Evolutionary conservation across 2,329 filamentous ascomycete genomes (phyloP), one percentile per base, ranked within the genome.

Genomic region (Seiridium unicorne): DNA sequence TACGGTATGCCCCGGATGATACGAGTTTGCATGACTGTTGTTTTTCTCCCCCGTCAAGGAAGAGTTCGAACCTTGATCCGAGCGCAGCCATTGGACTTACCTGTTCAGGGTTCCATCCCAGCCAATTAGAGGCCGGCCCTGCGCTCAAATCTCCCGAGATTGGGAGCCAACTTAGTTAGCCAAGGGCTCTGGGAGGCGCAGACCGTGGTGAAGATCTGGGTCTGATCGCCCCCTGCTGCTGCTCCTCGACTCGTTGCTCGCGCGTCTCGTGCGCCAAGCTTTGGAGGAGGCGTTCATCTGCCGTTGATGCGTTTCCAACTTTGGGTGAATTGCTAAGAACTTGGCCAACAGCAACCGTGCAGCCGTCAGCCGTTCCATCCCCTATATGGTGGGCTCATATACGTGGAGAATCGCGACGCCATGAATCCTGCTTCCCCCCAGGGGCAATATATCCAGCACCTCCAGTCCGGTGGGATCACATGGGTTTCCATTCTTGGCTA

Each of bases 101-200:
- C 40, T 47, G 34, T 58, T 31, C 59, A 35, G 64, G 61, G 46
- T 54, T 53, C 56, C 63, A 55, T 44, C 44, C 61, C 57, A 63
- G 60, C 31, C 55, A 65, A 61, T 63, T 62, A 36, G 13, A 13
- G 40, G 8, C 9, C 11, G n/a, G 13, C 35, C 35, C 47, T 11
- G 31, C 42, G 42, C n/a, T 18, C 32, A 35, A 47, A 56, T 35
- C 13, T 56, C 32, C 67, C 65, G 68, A 70, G 64, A 70, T 70
- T 70, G 59, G 64, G 61, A 63, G 67, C 66, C 55, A 66, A 26
- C 18, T 26, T 26, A 26, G 18, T 26, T 26, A 26, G 18, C 18
- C 18, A 26, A 26, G 58, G 61, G 35, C 58, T 55, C 59, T 58
- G 56, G 61, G 60, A 67, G 59, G 56, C 64, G 63, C 64, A 67